Conservation (phyloP, 805 yeast species). For the Metschnikowia amazonensis region DNA sequence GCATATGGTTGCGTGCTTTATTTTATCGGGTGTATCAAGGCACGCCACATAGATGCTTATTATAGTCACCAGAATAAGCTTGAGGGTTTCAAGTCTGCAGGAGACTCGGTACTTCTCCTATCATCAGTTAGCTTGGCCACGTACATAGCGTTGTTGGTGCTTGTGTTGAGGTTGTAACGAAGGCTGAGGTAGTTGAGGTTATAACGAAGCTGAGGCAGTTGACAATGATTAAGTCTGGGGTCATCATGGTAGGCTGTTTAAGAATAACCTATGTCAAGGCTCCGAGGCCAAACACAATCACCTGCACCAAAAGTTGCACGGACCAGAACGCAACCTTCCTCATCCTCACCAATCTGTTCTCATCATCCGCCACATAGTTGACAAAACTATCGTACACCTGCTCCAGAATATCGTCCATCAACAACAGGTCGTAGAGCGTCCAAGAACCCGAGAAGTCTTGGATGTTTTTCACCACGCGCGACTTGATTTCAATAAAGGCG, state of each 20-base stretch:
- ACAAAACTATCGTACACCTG: constrained; percentile 91
- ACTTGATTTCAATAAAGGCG: constrained; percentile 83
- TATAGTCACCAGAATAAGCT: constrained; percentile 35
- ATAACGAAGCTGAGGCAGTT: too few relatives aligned
- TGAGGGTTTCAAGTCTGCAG: constrained; percentile 55
- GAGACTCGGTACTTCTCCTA: constrained; percentile 54
- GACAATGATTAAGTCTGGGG: too few relatives aligned
- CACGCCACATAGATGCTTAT: constrained; percentile 33
- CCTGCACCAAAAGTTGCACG: constrained; percentile 75
- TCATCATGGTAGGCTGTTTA: too few relatives aligned
- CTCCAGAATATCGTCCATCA: constrained; percentile 87
- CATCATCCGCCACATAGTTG: constrained; percentile 83
- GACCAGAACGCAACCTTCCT: constrained; percentile 92
- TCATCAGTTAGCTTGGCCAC: constrained; percentile 47
- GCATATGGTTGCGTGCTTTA: constrained; percentile 49
- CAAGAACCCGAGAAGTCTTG: constrained; percentile 92
- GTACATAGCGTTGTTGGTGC: constrained; percentile 48
- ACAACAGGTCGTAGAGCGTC: constrained; percentile 87
- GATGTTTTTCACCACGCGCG: constrained; percentile 73
- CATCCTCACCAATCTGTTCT: constrained; percentile 65
- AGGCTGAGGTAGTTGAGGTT: too few relatives aligned
- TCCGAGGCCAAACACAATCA: constrained; percentile 78
- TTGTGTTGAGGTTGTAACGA: constrained; percentile 43
- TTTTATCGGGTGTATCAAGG: constrained; percentile 37
- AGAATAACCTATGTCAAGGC: constrained; percentile 31